Evolutionary conservation across 768 basidiomycete genomes (phyloP).

Genomic region (Amanita pallidorosea): DNA sequence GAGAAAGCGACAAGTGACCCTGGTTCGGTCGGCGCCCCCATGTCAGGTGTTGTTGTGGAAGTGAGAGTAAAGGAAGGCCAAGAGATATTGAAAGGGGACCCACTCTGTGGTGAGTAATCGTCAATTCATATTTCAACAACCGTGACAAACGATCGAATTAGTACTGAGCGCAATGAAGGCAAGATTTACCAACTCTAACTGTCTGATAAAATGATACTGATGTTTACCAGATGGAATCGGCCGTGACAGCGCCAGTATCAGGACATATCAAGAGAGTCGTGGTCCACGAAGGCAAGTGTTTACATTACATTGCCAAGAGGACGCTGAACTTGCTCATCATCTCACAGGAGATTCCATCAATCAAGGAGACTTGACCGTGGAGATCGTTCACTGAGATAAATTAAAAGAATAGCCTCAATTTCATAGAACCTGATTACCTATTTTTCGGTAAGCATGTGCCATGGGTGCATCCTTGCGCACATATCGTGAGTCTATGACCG

Average conservation of each 20-base stretch:
- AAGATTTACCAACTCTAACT: conserved; percentile 16
- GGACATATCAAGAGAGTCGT: conserved; percentile 92
- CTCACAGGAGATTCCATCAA: conserved; percentile 80
- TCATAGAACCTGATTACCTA: no score
- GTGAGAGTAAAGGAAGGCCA: conserved; percentile 97
- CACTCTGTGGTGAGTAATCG: conserved; percentile 65
- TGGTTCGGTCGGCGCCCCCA: conserved; percentile 94
- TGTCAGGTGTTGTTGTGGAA: conserved; percentile 98
- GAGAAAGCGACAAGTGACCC: conserved; percentile 93
- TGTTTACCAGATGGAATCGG: conserved; percentile 81
- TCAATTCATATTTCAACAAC: conserved; percentile 8
- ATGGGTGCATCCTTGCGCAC: no score
- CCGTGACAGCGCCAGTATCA: conserved; percentile 92
- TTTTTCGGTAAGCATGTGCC: no score
- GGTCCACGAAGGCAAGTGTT: conserved; percentile 66
- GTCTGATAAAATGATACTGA: background rate
- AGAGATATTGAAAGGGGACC: conserved; percentile 97
- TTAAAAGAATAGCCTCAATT: background rate
- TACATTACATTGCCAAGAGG: background rate
- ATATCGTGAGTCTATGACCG: no score
- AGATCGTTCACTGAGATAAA: conserved; percentile 59
- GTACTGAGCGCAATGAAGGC: conserved; percentile 98
- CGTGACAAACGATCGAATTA: conserved; percentile 19
- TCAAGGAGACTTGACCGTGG: conserved; percentile 85
- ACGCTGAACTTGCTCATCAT: background rate